Conservation (phyloP, 495 filamentous ascomycete species). For the Friedmanniomyces simplex region DNA sequence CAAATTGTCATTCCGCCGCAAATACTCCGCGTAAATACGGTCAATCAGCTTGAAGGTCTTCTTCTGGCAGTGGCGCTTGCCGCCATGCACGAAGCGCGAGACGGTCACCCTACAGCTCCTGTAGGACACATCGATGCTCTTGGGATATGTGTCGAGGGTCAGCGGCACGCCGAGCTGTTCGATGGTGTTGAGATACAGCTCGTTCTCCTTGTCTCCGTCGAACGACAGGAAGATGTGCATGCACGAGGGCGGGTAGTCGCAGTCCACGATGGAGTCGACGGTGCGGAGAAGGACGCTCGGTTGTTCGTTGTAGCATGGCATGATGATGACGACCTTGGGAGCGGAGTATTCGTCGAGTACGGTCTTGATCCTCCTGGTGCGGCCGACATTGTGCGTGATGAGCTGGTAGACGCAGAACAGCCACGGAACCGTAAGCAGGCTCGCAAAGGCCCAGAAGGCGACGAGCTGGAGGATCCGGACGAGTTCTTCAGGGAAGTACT, state of each 20-base stretch:
- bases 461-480: slow-evolving; percentile 80
- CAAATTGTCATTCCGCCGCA: slow-evolving; percentile 79
- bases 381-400: slow-evolving; percentile 73
- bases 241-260: slow-evolving; percentile 87
- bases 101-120: slow-evolving; percentile 75
- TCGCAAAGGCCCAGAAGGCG: slow-evolving; percentile 89
- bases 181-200: slow-evolving; percentile 81
- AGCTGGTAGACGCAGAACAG: slow-evolving; percentile 85
- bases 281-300: slow-evolving; percentile 79
- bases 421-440: slow-evolving; percentile 78
- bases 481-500: slow-evolving; percentile 57
- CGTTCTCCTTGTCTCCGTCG: slow-evolving; percentile 80
- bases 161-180: slow-evolving; percentile 78
- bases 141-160: slow-evolving; percentile 65
- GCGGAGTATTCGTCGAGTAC: slow-evolving; percentile 75
- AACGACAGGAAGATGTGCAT: slow-evolving; percentile 96
- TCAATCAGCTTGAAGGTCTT: slow-evolving; percentile 90
- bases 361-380: slow-evolving; percentile 69
- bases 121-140: slow-evolving; percentile 85
- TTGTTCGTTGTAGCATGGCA: slow-evolving; percentile 95
- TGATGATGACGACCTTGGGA: slow-evolving; percentile 92
- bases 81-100: slow-evolving; percentile 86
- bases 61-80: slow-evolving; percentile 91
- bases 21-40: slow-evolving; percentile 80
- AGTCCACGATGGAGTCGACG: slow-evolving; percentile 84